These are phyloP conservation scores for Rhodosporidiobolus sp. DNA, from an alignment of 768 basidiomycete genomes.

Conservation along the genomic window DNA sequence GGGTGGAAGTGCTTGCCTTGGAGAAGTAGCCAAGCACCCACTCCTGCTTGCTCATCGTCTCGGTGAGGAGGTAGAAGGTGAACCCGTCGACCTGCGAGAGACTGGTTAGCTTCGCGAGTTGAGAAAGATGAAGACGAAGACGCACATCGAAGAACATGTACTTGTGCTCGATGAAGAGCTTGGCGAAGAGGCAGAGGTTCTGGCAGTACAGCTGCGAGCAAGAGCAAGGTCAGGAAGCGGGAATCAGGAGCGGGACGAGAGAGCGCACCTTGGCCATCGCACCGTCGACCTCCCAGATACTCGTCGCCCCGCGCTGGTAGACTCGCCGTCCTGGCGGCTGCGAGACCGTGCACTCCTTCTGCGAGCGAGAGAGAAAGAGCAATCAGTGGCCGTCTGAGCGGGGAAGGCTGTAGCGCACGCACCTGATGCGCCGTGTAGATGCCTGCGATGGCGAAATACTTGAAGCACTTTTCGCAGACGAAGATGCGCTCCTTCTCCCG, in stretches of 20 bases:
- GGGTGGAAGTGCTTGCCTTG: constrained; percentile 52
- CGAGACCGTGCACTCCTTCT: constrained; percentile 66
- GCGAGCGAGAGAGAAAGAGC: not conserved
- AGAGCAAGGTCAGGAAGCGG: not conserved
- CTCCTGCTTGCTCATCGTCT: constrained; percentile 71
- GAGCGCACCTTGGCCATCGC: constrained; percentile 68
- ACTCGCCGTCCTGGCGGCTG: constrained; percentile 86
- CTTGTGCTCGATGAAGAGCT: constrained; percentile 98
- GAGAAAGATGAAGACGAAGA: not conserved
- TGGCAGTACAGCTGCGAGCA: constrained; percentile 83
- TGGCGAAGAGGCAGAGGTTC: constrained; percentile 90
- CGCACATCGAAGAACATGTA: constrained; percentile 90
- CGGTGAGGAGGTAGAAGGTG: constrained; percentile 87
- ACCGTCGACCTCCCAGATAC: constrained; percentile 95
- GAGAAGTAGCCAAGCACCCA: constrained; percentile 76
- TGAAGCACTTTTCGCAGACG: constrained; percentile 94
- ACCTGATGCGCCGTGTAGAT: constrained; percentile 67
- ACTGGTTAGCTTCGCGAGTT: fast-evolving
- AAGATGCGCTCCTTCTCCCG: constrained; percentile 54
- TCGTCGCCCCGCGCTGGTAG: constrained; percentile 81
- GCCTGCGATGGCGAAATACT: constrained; percentile 78
- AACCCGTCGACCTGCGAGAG: constrained; percentile 53
- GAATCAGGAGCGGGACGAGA: not conserved
- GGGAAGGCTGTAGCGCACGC: constrained; percentile 41
- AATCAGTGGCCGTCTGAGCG: not conserved